Percentiles rank a stretch among this genome's conserved stretches.
Conservation (phyloP, 129 eudicot species). For the Mikania micrantha region DNA sequence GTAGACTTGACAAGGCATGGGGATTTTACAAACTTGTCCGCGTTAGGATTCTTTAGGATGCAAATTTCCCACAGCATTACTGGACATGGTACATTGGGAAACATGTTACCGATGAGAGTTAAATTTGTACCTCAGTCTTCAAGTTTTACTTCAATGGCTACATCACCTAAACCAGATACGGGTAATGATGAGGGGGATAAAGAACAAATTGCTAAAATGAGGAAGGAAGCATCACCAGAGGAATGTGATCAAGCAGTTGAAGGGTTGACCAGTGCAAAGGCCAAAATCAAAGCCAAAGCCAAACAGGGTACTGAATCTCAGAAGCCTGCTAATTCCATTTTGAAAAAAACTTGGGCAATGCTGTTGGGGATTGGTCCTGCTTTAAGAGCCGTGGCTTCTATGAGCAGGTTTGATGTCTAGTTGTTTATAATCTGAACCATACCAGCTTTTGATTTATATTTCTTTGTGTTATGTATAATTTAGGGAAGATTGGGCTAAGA, state of each 20-base stretch:
- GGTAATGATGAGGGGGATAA: constrained; percentile 50
- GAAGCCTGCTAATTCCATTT: constrained; percentile 38
- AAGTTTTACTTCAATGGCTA: constrained; percentile 46
- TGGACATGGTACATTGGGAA: constrained; percentile 28
- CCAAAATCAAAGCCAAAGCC: constrained; percentile 61
- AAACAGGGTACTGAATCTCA: constrained; percentile 57
- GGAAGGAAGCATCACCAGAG: constrained; percentile 90
- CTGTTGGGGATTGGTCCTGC: constrained; percentile 90
- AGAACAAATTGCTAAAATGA: constrained; percentile 50
- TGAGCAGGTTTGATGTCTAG: constrained; percentile 60
- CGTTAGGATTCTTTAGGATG: constrained; percentile 25
- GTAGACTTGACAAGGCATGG: constrained; percentile 18
- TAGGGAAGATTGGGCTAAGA: constrained; percentile 96
- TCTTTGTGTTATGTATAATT: constrained; percentile 8
- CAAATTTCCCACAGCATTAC: constrained; percentile 19
- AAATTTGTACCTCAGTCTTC: constrained; percentile 25
- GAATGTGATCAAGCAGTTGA: constrained; percentile 97
- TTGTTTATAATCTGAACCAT: neutral
- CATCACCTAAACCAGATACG: constrained; percentile 55
- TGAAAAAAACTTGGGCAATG: constrained; percentile 64
- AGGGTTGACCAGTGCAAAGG: constrained; percentile 69
- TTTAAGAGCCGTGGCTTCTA: constrained; percentile 70
- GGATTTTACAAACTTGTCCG: constrained; percentile 16
- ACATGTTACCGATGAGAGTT: constrained; percentile 28
- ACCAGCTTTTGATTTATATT: neutral